phyloP scores from a whole-genome alignment of 352 stramenopile genomes.

The Aphanomyces astaci region DNA sequence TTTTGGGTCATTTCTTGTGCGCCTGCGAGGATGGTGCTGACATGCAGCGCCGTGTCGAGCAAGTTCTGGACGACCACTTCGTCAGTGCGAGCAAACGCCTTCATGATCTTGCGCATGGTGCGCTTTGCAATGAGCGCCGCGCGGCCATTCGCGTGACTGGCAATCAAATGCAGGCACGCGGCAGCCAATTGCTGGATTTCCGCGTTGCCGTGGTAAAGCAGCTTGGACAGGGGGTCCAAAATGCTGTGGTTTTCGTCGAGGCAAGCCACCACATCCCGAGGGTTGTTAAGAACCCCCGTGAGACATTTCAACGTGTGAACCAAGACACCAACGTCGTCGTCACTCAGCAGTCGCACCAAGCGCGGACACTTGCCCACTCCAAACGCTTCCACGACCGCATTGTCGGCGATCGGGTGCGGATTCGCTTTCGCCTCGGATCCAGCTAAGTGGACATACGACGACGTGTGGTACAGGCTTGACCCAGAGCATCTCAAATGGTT shows the following conservation, averaged over 20 bases:
- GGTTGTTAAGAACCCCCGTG: slow-evolving; percentile 44
- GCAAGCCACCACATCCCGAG: slow-evolving; percentile 53
- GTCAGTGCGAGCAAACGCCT: slow-evolving; percentile 8
- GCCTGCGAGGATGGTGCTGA: slow-evolving; percentile 35
- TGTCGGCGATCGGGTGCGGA: slow-evolving; percentile 43
- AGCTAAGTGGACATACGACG: slow-evolving; percentile 47
- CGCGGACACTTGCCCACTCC: slow-evolving; percentile 63
- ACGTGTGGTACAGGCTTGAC: slow-evolving; percentile 57
- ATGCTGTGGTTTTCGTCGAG: slow-evolving; percentile 39
- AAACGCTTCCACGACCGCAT: slow-evolving; percentile 59
- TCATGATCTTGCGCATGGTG: slow-evolving; percentile 18
- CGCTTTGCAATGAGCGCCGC: background rate
- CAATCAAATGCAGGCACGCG: background rate
- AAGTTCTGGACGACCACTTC: slow-evolving; percentile 27
- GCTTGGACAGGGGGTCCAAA: slow-evolving; percentile 39
- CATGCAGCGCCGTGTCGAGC: slow-evolving; percentile 37
- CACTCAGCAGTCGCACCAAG: slow-evolving; percentile 37
- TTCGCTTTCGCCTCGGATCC: slow-evolving; percentile 45
- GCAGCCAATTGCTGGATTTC: background rate
- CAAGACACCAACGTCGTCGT: slow-evolving; percentile 44
- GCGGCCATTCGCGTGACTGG: background rate
- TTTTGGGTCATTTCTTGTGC: slow-evolving; percentile 34
- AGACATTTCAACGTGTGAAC: slow-evolving; percentile 45
- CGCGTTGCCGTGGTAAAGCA: slow-evolving; percentile 8
- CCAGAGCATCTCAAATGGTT: slow-evolving; percentile 50